Evolutionary conservation across 1,284 basidiomycete species (phyloP), one percentile per base, ranked within the genome.

Genomic region (Rhodotorula sp.): DNA sequence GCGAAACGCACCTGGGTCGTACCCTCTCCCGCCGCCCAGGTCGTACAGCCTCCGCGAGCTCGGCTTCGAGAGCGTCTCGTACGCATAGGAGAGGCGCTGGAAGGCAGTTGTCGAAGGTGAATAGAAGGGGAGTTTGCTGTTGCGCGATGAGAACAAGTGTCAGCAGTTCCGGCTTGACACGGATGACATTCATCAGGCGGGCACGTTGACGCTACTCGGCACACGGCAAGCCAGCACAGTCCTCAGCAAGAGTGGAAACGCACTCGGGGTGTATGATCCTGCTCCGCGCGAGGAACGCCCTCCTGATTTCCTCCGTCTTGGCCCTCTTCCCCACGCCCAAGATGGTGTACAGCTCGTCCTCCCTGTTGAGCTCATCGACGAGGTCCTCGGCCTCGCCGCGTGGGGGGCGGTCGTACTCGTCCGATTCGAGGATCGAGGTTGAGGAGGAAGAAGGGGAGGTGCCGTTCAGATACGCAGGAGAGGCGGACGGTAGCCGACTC

Each of bases 181-280:
- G 9, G 17, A 25, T 1, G 46, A 22, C 46, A 48, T 15, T 21
- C 44, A 15, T 12, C 17, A 5, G 44, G 21, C 17, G 44, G 44
- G 15, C 44, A 44, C 10, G 44, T 3, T 15, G 44, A 44, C 44
- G 12, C n/a, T 7, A 32, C 10, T 25, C 51, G 51, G 53, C 21
- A 55, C 29, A 3, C 3, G 19, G 58, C 7, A 5, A 39, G 10
- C 22, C 10, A n/a, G n/a, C n/a, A n/a, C n/a, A n/a, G n/a, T n/a
- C n/a, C n/a, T n/a, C 27, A 32, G 17, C 17, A 27, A 51, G 29
- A 39, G 19, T 1, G 48, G 1, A 37, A 41, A 85, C 89, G 75
- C 72, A 91, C 91, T 94, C 91, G 81, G 91, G 92, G 79, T 93
- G 92, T 77, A 91, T 93, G 19, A 87, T 85, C 77, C 85, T 86